Percentiles rank a stretch among this genome's conserved stretches.
phyloP scores from a whole-genome alignment of 257 asterid species.

The Solanum corneliomulleri region DNA sequence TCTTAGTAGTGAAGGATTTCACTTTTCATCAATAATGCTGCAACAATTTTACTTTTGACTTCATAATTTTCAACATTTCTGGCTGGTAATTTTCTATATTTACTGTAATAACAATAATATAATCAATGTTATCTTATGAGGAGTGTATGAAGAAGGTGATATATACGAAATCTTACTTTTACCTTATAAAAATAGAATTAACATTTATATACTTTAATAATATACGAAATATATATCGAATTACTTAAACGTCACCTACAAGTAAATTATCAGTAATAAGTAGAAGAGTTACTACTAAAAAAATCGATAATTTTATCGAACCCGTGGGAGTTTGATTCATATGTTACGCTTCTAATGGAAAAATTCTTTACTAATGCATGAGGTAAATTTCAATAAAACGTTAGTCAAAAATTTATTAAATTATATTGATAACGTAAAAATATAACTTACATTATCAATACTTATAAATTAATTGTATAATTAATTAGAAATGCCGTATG shows the following conservation, averaged over 20 bases:
- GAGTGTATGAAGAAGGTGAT: background rate
- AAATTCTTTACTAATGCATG: background rate
- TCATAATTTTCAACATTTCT: background rate
- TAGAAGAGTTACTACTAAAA: background rate
- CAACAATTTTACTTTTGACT: background rate
- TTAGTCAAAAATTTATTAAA: background rate
- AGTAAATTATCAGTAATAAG: background rate
- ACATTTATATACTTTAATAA: background rate
- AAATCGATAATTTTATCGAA: background rate
- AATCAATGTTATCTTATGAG: background rate
- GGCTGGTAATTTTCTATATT: background rate
- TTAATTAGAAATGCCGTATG: background rate
- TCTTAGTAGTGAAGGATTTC: background rate
- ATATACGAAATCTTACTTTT: too few relatives aligned
- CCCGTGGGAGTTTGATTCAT: background rate
- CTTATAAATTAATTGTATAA: background rate
- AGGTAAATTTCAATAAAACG: background rate
- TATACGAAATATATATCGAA: background rate
- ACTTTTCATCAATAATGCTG: conserved; percentile 1
- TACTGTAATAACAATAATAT: background rate
- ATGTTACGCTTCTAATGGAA: background rate
- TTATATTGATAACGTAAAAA: background rate
- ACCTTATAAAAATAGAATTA: background rate
- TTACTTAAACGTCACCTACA: background rate
- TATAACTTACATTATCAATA: background rate